Conservation (phyloP, 2,329 filamentous ascomycete species). For the Diaporthe ilicicola region DNA sequence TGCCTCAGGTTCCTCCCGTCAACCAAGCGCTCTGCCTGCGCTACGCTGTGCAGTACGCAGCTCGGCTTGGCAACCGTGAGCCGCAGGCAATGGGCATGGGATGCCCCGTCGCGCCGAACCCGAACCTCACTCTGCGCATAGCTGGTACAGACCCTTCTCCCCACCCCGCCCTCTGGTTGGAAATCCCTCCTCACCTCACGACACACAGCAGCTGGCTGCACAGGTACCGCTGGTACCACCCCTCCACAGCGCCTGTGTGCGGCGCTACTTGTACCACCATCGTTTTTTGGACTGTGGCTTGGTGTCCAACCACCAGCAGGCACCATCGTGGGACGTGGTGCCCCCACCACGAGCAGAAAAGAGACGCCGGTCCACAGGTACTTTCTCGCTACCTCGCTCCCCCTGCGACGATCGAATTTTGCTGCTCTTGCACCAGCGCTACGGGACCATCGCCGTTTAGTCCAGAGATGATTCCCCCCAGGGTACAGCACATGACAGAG, state of each 20-base stretch:
- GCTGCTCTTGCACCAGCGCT: conserved; percentile 17
- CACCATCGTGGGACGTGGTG: not conserved
- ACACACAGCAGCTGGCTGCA: not conserved
- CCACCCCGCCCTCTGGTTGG: not conserved
- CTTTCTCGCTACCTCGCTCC: conserved; percentile 1
- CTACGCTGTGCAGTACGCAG: not conserved
- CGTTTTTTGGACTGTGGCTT: conserved; percentile 1
- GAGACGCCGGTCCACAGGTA: not conserved
- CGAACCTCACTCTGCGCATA: not conserved
- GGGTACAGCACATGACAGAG: conserved; percentile 25
- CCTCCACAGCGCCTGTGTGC: conserved; percentile 5
- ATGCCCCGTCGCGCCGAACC: conserved; percentile 4
- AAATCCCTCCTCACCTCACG: too few relatives aligned
- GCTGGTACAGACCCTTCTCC: not conserved
- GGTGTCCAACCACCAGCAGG: not conserved
- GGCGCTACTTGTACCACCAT: conserved; percentile 20
- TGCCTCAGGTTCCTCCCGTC: conserved; percentile 26
- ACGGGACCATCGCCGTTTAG: not conserved
- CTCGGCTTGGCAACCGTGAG: conserved; percentile 8
- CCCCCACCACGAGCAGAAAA: not conserved
- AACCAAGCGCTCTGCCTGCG: not conserved
- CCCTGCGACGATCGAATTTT: conserved; percentile 29
- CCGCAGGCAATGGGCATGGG: not conserved
- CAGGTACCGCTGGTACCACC: not conserved
- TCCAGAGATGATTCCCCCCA: conserved; percentile 19